Evolutionary conservation across 805 yeast species (phyloP).

Genomic region (Nematodospora valgi): DNA sequence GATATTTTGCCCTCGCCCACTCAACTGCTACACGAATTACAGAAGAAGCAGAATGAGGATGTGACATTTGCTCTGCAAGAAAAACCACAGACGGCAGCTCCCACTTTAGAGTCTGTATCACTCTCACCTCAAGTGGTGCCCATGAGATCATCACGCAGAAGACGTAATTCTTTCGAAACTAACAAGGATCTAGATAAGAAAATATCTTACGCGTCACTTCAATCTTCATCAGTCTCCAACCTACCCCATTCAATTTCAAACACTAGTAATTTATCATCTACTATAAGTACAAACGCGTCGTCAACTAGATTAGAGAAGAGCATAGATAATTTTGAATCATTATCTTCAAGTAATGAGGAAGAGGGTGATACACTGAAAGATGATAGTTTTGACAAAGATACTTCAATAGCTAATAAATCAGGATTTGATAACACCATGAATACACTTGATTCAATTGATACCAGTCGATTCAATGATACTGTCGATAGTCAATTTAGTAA

Average conservation of each 20-base stretch:
- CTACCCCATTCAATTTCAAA: background rate
- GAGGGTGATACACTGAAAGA: background rate
- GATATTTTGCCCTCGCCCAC: conserved; percentile 6
- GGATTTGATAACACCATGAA: background rate
- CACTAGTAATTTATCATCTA: background rate
- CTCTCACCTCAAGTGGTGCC: conserved; percentile 10
- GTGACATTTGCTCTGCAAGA: background rate
- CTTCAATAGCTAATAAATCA: background rate
- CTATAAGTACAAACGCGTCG: too few species aligned
- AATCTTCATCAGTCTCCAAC: conserved; percentile 1
- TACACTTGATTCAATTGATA: conserved; percentile 1
- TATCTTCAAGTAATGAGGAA: conserved; percentile 3
- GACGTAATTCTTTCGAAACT: conserved; percentile 12
- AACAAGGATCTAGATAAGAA: background rate
- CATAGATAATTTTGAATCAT: background rate
- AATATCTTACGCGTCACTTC: conserved; percentile 1
- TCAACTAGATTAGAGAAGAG: too few species aligned
- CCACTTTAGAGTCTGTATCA: background rate
- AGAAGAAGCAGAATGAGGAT: conserved; percentile 1
- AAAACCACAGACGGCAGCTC: background rate
- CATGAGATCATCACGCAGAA: conserved; percentile 20
- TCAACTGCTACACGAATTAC: conserved; percentile 4
- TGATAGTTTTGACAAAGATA: background rate
- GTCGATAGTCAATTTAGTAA: conserved; percentile 1
- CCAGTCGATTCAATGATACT: background rate